Base-by-base conservation (phyloP, 2,329 filamentous ascomycete species). In the Fusarium sp. region DNA sequence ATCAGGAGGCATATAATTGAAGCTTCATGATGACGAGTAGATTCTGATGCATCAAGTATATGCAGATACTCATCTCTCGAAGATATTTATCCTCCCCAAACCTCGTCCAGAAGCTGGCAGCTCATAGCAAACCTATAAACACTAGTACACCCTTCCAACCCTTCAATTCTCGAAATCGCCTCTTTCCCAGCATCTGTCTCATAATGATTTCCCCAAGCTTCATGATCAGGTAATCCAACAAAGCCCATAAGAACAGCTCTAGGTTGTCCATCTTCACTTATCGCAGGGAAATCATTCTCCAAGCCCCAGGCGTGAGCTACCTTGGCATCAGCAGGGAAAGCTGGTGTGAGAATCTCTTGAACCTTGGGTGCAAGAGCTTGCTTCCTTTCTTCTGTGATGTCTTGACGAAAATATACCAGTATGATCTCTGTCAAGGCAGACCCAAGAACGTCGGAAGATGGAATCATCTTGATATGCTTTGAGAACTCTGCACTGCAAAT, bases 401-500 rank as follows among this genome's bases (percentile, higher is more conserved):
- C 40, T 2, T 27, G 10, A 7, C 49, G 52, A 11, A 70, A 66
- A 10, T 70, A 69, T 1, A 27, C 44, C 1, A 70, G 27, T 14
- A 67, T 13, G 1, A 63, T 10, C 11, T 69, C 54, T 1, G 60
- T 54, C 3, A 55, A 3, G 26, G 52, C 23, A 7, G 56, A 59
- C 1, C 3, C n/a, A 18, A 70, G 42, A 27, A 60, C 13, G 13
- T 57, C 46, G 1, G 68, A 69, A 2, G 66, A 69, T 2, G 68
- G 68, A 5, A 14, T 3, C 44, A 69, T 55, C 1, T 32, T 30
- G 32, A 69, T 26, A 23, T 70, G 68, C 12, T 67, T 70, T 2
- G 57, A 13, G 2, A 69, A 60, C 20, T 70, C 68, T 12, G 48
- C 53, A 52, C 48, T 70, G 13, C 56, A 65, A 12, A 70, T 56